Conservation (phyloP, 2,329 filamentous ascomycete species). For the Fusarium chuoi region DNA sequence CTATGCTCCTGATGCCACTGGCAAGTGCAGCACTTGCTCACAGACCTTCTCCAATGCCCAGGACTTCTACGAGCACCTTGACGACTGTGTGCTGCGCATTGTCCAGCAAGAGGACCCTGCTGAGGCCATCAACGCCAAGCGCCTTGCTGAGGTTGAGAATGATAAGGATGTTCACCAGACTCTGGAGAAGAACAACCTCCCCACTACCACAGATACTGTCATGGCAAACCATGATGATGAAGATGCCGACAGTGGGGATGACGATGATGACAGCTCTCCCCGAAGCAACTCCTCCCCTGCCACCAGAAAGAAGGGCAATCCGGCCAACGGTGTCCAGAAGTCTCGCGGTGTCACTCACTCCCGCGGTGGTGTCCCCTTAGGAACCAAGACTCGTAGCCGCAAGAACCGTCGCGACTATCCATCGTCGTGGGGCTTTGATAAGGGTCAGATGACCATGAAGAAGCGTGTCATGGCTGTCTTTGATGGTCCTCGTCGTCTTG, state of each 20-base stretch:
- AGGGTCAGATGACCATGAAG: slow-evolving; percentile 97
- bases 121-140: slow-evolving; percentile 74
- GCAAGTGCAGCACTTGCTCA: slow-evolving; percentile 95
- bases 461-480: slow-evolving; percentile 95
- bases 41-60: slow-evolving; percentile 91
- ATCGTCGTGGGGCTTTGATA: slow-evolving; percentile 90
- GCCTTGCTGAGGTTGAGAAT: slow-evolving; percentile 72
- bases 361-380: slow-evolving; percentile 74
- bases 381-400: slow-evolving; percentile 72
- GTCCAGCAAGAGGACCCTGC: slow-evolving; percentile 77
- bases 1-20: slow-evolving; percentile 82
- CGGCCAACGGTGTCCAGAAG: slow-evolving; percentile 68
- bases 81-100: slow-evolving; percentile 77
- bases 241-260: slow-evolving; percentile 62
- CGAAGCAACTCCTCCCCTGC: slow-evolving; percentile 56
- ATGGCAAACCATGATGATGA: slow-evolving; percentile 64
- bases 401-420: slow-evolving; percentile 96
- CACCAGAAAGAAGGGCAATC: slow-evolving; percentile 67
- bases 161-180: slow-evolving; percentile 71
- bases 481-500: slow-evolving; percentile 85
- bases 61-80: slow-evolving; percentile 98
- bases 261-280: slow-evolving; percentile 60
- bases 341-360: slow-evolving; percentile 81
- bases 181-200: slow-evolving; percentile 71
- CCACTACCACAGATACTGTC: slow-evolving; percentile 54